Evolutionary conservation across 2,329 filamentous ascomycete genomes (phyloP).

Genomic region (Myriosclerotinia duriaeana): DNA sequence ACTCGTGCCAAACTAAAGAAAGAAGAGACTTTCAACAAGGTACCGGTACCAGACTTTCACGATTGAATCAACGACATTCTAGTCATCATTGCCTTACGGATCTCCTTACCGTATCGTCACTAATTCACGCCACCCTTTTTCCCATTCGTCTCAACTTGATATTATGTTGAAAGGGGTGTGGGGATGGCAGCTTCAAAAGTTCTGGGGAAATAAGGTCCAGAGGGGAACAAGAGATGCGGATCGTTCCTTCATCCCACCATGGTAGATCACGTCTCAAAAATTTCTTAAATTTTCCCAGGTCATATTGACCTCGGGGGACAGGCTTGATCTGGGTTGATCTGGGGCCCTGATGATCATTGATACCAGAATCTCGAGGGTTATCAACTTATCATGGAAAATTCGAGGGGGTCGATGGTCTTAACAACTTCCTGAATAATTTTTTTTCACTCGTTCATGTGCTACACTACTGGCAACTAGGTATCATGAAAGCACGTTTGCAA

Average conservation of each 20-base stretch:
- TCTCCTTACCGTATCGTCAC: slow-evolving; percentile 6
- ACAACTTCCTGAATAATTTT: slow-evolving; percentile 17
- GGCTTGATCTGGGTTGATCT: slow-evolving; percentile 1
- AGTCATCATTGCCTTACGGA: not conserved
- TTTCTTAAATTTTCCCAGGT: slow-evolving; percentile 5
- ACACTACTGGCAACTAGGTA: not conserved
- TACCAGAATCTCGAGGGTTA: not conserved
- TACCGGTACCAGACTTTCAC: not conserved
- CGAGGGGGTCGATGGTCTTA: slow-evolving; percentile 4
- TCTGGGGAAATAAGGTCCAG: slow-evolving; percentile 4
- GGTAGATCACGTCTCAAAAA: slow-evolving; percentile 1
- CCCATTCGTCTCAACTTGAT: not conserved
- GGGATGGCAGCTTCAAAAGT: not conserved
- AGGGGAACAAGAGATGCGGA: not conserved
- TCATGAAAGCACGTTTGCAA: not conserved
- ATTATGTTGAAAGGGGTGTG: slow-evolving; percentile 1
- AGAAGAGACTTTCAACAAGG: not conserved
- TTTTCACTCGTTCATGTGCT: slow-evolving; percentile 9
- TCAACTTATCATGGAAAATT: not conserved
- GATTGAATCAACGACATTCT: not conserved
- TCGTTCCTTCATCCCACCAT: slow-evolving; percentile 11
- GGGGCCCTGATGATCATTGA: slow-evolving; percentile 8
- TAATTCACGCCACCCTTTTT: not conserved
- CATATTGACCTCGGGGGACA: not conserved
- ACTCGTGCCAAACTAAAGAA: not conserved